Evolutionary conservation across 306 rosid genomes (phyloP).

Genomic region (Vigna hirtella): DNA sequence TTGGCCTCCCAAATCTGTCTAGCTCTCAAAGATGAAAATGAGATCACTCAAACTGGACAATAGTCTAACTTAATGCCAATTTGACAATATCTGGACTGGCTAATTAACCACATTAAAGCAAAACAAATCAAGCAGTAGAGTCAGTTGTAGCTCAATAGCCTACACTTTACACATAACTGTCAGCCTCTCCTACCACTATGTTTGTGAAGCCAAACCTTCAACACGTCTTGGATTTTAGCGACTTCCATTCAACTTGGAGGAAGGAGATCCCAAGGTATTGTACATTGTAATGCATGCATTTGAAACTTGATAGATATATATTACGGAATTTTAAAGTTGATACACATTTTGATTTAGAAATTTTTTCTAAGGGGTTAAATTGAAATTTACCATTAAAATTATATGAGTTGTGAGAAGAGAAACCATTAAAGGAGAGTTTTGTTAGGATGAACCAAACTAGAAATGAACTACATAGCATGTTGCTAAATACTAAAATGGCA

Average conservation of each 20-base stretch:
- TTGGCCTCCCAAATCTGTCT: background rate
- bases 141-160: constrained; percentile 4
- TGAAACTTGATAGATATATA: constrained; percentile 12
- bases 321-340: constrained; percentile 1
- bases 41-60: background rate
- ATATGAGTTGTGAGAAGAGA: background rate
- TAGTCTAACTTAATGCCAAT: background rate
- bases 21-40: background rate
- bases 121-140: constrained; percentile 15
- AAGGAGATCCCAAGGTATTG: background rate
- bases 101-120: background rate
- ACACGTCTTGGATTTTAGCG: too few species aligned
- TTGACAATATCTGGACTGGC: background rate
- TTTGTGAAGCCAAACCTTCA: too few species aligned
- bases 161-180: too few species aligned
- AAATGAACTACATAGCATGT: background rate
- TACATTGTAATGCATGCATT: background rate
- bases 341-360: background rate
- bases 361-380: background rate
- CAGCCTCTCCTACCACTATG: too few species aligned
- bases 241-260: too few species aligned
- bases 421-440: constrained; percentile 2
- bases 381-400: background rate
- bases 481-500: background rate
- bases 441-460: constrained; percentile 9